phyloP scores from a whole-genome alignment of 202 grass and related monocot species.

The Elaeis oleifera region DNA sequence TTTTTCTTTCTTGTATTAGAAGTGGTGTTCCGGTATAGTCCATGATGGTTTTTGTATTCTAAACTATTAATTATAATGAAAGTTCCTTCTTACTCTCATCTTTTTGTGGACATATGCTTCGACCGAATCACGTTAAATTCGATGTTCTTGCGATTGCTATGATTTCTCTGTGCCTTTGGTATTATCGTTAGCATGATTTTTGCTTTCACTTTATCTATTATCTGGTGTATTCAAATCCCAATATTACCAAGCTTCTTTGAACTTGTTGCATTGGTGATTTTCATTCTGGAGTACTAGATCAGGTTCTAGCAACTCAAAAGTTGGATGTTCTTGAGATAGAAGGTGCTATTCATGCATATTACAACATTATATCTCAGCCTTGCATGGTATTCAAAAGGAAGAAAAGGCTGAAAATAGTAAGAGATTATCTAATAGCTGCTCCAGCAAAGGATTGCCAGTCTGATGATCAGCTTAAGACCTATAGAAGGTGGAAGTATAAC shows the following conservation, averaged over 20 bases:
- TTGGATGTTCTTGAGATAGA: slow-evolving; percentile 82
- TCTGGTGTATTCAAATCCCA: no score
- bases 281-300: slow-evolving; percentile 47
- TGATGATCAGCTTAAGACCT: slow-evolving; percentile 77
- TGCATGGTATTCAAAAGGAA: slow-evolving; percentile 56
- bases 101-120: no score
- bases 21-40: no score
- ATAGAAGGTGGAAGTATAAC: slow-evolving; percentile 26
- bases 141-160: no score
- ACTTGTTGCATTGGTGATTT: slow-evolving; percentile 53
- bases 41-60: no score
- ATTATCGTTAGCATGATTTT: no score
- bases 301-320: slow-evolving; percentile 68
- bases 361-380: slow-evolving; percentile 59
- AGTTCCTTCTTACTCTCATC: no score
- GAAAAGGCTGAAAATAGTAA: slow-evolving; percentile 56
- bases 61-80: no score
- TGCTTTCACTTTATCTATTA: no score
- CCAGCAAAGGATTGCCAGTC: slow-evolving; percentile 83
- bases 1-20: no score
- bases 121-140: no score
- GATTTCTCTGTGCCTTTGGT: no score
- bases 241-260: slow-evolving; percentile 44
- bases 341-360: slow-evolving; percentile 81
- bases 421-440: slow-evolving; percentile 67